A percentile compares a stretch with the other conserved stretches of the same genome.
phyloP scores from a whole-genome alignment of 106 monocot genomes.

The Dendrobium catenatum region DNA sequence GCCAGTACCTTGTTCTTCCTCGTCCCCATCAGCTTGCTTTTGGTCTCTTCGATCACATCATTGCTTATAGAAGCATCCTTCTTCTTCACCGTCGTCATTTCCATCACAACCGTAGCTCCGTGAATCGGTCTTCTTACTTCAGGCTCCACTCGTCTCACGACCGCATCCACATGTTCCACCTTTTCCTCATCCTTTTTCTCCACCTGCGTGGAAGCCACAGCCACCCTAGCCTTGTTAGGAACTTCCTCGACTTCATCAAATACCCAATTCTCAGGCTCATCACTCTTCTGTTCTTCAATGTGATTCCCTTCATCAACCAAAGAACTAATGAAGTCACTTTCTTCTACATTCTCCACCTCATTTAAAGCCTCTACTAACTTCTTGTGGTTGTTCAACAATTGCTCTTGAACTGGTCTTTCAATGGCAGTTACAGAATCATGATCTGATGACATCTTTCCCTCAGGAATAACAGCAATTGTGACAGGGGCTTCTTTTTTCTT shows the following conservation, averaged over 20 bases:
- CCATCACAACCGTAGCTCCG: neutral
- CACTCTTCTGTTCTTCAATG: neutral
- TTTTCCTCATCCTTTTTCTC: neutral
- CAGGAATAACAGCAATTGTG: neutral
- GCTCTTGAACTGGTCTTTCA: neutral
- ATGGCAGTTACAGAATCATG: neutral
- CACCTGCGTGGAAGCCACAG: neutral
- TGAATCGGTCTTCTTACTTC: neutral
- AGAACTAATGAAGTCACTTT: neutral
- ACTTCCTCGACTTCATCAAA: neutral
- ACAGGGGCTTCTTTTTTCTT: neutral
- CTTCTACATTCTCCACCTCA: neutral
- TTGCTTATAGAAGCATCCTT: conserved; percentile 13
- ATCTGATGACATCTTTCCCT: neutral
- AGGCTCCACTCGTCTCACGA: neutral
- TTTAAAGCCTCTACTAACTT: neutral
- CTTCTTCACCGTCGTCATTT: neutral
- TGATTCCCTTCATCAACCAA: neutral
- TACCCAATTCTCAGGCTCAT: neutral
- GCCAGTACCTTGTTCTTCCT: conserved; percentile 39
- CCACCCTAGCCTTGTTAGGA: neutral
- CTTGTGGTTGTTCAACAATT: neutral
- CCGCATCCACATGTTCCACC: neutral
- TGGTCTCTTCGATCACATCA: conserved; percentile 30
- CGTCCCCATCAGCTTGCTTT: conserved; percentile 21